phyloP scores from a whole-genome alignment of 2,329 filamentous ascomycete species.

The Neoscytalidium dimidiatum region DNA sequence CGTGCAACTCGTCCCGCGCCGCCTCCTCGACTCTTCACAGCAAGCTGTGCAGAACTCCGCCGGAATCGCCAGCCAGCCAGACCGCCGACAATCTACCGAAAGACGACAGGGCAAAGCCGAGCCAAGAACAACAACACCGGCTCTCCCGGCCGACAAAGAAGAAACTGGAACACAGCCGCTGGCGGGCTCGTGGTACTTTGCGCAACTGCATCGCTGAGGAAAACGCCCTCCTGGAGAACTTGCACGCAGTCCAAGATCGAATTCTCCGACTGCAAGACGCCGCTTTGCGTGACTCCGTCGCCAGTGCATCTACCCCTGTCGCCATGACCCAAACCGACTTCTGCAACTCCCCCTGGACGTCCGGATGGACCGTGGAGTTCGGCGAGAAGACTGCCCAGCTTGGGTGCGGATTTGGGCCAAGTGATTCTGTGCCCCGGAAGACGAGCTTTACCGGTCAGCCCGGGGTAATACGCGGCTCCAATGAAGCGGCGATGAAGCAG shows the following conservation, averaged over 20 bases:
- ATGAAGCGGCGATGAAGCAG: neutral
- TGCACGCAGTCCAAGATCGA: neutral
- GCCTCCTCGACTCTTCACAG: neutral
- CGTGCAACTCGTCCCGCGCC: neutral
- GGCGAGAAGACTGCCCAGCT: neutral
- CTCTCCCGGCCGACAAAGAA: conserved; percentile 11
- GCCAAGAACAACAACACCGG: neutral
- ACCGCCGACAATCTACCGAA: neutral
- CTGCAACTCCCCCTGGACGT: neutral
- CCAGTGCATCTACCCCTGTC: neutral
- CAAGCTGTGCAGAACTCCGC: neutral
- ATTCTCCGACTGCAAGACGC: conserved; percentile 9
- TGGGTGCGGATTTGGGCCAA: neutral
- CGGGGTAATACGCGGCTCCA: neutral
- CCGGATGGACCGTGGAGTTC: neutral
- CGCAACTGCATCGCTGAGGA: conserved; percentile 11
- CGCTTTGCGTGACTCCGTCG: neutral
- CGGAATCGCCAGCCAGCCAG: neutral
- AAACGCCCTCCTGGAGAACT: conserved; percentile 7
- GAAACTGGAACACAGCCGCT: conserved; percentile 18
- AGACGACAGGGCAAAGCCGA: neutral
- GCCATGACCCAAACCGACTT: conserved; percentile 2
- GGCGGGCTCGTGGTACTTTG: conserved; percentile 12
- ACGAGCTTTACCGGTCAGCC: neutral
- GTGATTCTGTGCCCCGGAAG: neutral